phyloP scores from a whole-genome alignment of 2,329 filamentous ascomycete genomes.

The Xylariaceae sp. region DNA sequence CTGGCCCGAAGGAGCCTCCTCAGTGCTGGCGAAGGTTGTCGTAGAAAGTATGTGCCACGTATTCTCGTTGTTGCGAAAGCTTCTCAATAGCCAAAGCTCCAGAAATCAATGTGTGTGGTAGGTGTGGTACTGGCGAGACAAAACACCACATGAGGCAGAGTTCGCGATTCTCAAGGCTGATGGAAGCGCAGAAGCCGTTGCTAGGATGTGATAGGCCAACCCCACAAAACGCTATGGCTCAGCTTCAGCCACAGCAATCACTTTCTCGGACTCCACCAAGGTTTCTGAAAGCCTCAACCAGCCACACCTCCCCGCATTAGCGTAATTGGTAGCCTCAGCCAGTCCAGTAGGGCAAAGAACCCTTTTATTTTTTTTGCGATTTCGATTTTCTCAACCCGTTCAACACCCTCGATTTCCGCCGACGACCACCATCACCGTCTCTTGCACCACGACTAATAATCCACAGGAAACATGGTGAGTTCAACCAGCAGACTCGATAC shows the following conservation, averaged over 20 bases:
- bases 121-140: too few species aligned
- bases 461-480: constrained; percentile 32
- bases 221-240: too few species aligned
- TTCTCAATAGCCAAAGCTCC: too few species aligned
- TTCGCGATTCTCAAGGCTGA: constrained; percentile 3
- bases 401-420: constrained; percentile 1
- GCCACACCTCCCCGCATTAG: constrained; percentile 14
- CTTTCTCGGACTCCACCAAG: constrained; percentile 15
- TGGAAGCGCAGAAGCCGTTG: too few species aligned
- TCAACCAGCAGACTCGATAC: neutral
- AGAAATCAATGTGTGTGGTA: too few species aligned
- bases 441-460: constrained; percentile 20
- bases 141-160: constrained; percentile 32
- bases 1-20: constrained; percentile 37
- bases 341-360: constrained; percentile 22
- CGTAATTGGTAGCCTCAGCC: too few species aligned
- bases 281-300: constrained; percentile 4
- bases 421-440: constrained; percentile 7
- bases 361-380: constrained; percentile 15
- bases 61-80: too few species aligned
- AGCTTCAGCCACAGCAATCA: constrained; percentile 6
- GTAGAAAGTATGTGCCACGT: too few species aligned
- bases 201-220: too few species aligned
- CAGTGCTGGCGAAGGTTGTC: constrained; percentile 37
- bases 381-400: constrained; percentile 9